Base-by-base conservation (phyloP, 257 asterid species). In the Anisodus acutangulus region DNA sequence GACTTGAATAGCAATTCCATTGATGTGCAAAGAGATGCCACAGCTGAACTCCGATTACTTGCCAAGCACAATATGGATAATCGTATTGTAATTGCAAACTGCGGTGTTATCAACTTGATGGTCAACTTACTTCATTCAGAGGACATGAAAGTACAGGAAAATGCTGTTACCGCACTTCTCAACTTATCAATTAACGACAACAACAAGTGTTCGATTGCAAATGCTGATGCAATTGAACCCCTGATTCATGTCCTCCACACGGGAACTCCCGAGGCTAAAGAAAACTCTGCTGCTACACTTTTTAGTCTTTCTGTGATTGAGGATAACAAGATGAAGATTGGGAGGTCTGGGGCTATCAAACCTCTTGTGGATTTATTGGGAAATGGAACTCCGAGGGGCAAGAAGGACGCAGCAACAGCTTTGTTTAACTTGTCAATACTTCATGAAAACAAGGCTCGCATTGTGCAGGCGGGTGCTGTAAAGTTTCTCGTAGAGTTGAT, bases 51-150 rank as follows among this genome's bases (percentile, higher is more conserved):
- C 41, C 87, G 88, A 15, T 31, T 87, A 22, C 90, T 89, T 43
- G 87, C 90, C 53, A 87, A 84, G 85, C 90, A 87, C 84, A 89
- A 86, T 78, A 87, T 84, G 85, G 88, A 89, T 68, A 89, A 89
- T 82, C 85, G 88, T 70, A 89, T 89, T 47, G 84, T 85, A 58
- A 85, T 88, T 37, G 87, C 86, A 68, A 88, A 67, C 66, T 83
- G 90, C 43, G 88, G 90, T 72, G 88, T 87, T 54, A 85, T 85
- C 17, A 60, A 45, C 67, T 51, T 86, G 49, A 83, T 85, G 49
- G 90, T 85, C 64, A 4, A 76, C 60, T 84, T 85, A 79, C 90
- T 88, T 43, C 53, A 47, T 54, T 88, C 88, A 31, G 55, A 83
- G 9, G 90, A 88, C 82, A 84, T 43, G 57, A 17, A 37, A 31